Conservation (phyloP, 148 eudicot genomes). For the Chenopodium berlandieri region DNA sequence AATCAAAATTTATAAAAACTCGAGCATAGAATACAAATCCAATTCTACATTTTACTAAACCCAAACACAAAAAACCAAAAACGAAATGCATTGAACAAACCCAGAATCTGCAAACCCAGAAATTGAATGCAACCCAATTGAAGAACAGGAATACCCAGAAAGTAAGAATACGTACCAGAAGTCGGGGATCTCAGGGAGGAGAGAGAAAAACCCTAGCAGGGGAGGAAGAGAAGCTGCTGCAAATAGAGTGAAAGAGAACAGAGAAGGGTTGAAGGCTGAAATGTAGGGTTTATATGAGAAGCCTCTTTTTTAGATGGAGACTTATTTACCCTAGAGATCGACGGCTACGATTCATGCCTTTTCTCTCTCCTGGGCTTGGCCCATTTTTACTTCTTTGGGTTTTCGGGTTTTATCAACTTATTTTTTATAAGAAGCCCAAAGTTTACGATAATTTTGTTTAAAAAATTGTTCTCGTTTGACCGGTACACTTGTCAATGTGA, state of each 20-base stretch:
- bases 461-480: too few relatives aligned
- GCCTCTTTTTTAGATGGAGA: too few relatives aligned
- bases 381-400: not conserved
- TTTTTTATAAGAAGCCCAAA: not conserved
- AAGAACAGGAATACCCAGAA: not conserved
- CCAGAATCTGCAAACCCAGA: not conserved
- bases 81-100: not conserved
- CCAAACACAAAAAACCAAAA: too few relatives aligned
- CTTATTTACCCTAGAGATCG: conserved; percentile 23
- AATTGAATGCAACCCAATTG: not conserved
- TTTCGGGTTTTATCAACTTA: not conserved
- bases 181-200: not conserved
- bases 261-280: not conserved
- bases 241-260: conserved; percentile 10
- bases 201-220: conserved; percentile 19
- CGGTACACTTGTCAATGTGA: too few relatives aligned
- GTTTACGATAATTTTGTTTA: too few relatives aligned
- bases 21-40: too few relatives aligned
- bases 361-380: not conserved
- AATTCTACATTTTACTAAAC: too few relatives aligned
- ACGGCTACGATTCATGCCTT: conserved; percentile 22
- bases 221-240: not conserved
- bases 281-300: conserved; percentile 30
- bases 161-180: not conserved
- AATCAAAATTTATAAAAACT: too few relatives aligned